Conservation (phyloP, 768 basidiomycete species). For the Boletus rufocinnamomeus region DNA sequence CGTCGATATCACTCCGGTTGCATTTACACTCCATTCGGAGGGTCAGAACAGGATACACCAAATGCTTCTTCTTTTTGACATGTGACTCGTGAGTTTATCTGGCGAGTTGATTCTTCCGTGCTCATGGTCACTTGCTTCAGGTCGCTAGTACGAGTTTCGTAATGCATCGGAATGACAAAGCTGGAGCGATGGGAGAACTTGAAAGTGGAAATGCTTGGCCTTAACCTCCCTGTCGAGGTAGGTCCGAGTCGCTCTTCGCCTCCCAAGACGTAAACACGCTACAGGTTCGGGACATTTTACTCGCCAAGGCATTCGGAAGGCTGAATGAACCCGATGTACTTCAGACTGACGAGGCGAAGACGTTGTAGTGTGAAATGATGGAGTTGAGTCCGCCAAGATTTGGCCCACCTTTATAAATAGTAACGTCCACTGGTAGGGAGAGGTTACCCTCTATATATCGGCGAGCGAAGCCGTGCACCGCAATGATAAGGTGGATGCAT, state of each 20-base stretch:
- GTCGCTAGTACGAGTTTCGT: constrained; percentile 76
- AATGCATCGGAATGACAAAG: constrained; percentile 74
- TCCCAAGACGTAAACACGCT: background rate
- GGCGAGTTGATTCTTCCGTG: background rate
- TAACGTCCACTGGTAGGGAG: too few relatives aligned
- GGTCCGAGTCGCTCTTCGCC: constrained; percentile 16
- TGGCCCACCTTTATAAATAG: too few relatives aligned
- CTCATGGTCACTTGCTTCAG: constrained; percentile 37
- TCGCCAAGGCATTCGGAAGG: background rate
- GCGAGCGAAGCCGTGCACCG: too few relatives aligned
- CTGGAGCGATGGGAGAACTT: constrained; percentile 88
- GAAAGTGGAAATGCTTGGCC: constrained; percentile 72
- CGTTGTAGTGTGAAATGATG: too few relatives aligned
- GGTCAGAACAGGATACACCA: constrained; percentile 62
- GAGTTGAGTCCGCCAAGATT: too few relatives aligned
- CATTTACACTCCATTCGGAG: constrained; percentile 60
- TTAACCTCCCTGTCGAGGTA: constrained; percentile 81
- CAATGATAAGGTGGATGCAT: too few relatives aligned
- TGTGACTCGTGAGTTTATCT: constrained; percentile 65
- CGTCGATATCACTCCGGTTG: constrained; percentile 2
- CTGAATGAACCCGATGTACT: too few relatives aligned
- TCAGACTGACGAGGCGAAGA: too few relatives aligned
- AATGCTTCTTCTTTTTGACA: constrained; percentile 75
- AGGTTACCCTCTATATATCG: too few relatives aligned
- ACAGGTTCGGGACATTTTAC: background rate